Percentiles rank a stretch among this genome's conserved stretches.
Conservation (phyloP, 352 stramenopile species). For the Halophytophthora batemanensis region DNA sequence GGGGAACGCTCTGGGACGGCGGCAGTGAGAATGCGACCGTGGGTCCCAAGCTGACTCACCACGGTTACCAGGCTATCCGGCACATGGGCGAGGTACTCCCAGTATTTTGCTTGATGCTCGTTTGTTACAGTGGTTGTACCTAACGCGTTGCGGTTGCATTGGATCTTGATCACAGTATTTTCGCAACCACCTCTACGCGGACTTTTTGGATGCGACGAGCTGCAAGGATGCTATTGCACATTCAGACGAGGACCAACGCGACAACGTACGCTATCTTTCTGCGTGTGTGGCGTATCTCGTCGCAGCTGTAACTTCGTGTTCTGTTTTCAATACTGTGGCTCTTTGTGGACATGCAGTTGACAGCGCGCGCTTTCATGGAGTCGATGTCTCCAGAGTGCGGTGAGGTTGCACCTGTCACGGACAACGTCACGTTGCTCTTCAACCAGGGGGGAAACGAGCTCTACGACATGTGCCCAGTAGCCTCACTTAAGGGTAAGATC, state of each 20-base stretch:
- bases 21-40: constrained; percentile 59
- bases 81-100: constrained; percentile 54
- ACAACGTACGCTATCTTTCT: constrained; percentile 42
- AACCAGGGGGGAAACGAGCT: constrained; percentile 74
- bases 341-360: constrained; percentile 33
- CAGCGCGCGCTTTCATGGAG: constrained; percentile 56
- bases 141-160: constrained; percentile 3
- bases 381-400: constrained; percentile 52
- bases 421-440: constrained; percentile 57
- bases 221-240: constrained; percentile 66
- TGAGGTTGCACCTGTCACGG: constrained; percentile 51
- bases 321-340: not conserved
- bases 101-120: not conserved
- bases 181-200: constrained; percentile 55
- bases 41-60: constrained; percentile 76
- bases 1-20: constrained; percentile 66
- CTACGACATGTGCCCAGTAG: constrained; percentile 56
- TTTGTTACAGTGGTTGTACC: not conserved
- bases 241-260: constrained; percentile 67
- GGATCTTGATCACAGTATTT: constrained; percentile 53
- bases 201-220: constrained; percentile 52
- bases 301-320: no score
- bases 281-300: not conserved
- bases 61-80: constrained; percentile 60
- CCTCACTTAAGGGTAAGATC: constrained; percentile 56